Base-by-base conservation (phyloP, 192 early-diverging fungal species). In the Thamnidium elegans region DNA sequence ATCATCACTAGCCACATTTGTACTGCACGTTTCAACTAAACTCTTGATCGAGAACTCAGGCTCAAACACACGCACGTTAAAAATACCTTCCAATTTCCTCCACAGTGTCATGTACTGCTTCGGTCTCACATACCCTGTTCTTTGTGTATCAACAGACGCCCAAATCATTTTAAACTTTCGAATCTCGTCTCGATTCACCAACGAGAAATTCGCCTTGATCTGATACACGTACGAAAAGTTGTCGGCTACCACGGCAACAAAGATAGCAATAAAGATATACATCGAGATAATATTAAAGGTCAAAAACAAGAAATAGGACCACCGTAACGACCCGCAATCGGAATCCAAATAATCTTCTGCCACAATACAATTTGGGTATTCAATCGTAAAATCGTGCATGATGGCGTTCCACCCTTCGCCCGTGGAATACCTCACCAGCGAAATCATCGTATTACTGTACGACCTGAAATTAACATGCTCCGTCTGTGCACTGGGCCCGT, bases 181-280 rank as follows among this genome's bases (percentile, higher is more conserved):
- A 26, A 86, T 86, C 68, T 86, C 81, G 20, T 86, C 84, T 44
- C 84, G 66, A 31, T 71, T 86, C 6, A 86, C 76, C 32, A 83
- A 31, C 7, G 84, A 83, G 55, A 83, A 86, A 23, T 79, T 73
- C 4, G 81, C 79, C 3, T 79, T 76, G 34, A 86, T 81, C 63
- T 86, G 85, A 55, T 86, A 82, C 4, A 80, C 78, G 54, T 86
- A 86, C 6, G 82, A 79, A 50, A 86, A 86, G 56, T 84, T 86
- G 62, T 86, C 83, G 34, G 77, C 66, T 39, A 86, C 85, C 21
- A 86, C 81, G 13, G 78, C 85, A 19, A 86, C 77, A 61, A 86
- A 84, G 66, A 86, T 83, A 66, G 78, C 78, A 0, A 76, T 79
- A 44, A 86, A 84, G 45, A 86, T 86, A 50, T 86, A 86, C 85